Conservation (phyloP, 2,329 filamentous ascomycete genomes). For the Pseudogymnoascus sp. region DNA sequence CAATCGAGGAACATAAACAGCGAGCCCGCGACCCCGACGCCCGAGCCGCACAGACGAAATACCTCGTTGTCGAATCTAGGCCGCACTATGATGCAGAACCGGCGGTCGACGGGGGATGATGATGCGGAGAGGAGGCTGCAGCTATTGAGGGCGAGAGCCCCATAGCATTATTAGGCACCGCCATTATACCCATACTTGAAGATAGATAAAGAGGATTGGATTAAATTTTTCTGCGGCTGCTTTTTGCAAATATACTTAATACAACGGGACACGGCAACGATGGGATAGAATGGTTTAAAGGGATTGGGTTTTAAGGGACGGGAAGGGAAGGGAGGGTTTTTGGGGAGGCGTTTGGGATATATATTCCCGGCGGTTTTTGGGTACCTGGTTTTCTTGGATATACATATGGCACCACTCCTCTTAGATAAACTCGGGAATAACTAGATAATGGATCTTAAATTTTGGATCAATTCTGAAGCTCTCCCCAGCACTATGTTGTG, state of each 20-base stretch:
- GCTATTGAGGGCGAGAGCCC: constrained; percentile 14
- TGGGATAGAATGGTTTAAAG: not conserved
- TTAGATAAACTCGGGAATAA: not conserved
- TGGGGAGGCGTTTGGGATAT: not conserved
- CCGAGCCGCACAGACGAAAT: constrained; percentile 11
- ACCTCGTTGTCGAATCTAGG: constrained; percentile 21
- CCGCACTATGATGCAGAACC: constrained; percentile 21
- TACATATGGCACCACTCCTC: not conserved
- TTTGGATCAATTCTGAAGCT: not conserved
- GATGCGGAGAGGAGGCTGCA: constrained; percentile 25
- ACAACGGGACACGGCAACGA: not conserved
- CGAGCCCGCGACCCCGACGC: constrained; percentile 11
- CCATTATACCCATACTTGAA: not conserved
- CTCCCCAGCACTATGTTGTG: not conserved
- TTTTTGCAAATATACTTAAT: constrained; percentile 1
- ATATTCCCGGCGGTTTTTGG: not conserved
- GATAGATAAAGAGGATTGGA: not conserved
- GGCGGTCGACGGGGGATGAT: constrained; percentile 15
- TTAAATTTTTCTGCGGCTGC: not conserved
- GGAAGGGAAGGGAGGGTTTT: not conserved
- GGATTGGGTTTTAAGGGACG: not conserved
- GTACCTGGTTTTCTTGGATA: not conserved
- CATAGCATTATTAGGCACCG: not conserved
- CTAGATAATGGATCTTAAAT: not conserved
- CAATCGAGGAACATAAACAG: not conserved